Conservation (phyloP, 371 early-diverging fungal genomes). For the Mortierella sp. region DNA sequence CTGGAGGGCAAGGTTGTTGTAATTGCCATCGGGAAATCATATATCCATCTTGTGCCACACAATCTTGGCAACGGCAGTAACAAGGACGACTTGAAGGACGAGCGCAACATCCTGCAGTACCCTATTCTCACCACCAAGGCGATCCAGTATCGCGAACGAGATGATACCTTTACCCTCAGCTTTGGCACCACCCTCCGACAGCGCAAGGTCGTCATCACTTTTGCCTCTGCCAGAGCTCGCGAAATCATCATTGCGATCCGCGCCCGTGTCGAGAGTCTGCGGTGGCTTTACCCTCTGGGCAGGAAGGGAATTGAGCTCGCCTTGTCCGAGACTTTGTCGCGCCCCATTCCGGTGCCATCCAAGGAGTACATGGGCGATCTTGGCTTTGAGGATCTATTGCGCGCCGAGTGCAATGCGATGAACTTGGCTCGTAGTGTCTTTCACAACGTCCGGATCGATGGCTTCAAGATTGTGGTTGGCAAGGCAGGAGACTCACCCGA, state of each 20-base stretch:
- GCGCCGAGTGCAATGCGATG: slow-evolving; percentile 50
- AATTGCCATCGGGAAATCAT: slow-evolving; percentile 46
- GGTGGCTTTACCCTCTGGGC: slow-evolving; percentile 47
- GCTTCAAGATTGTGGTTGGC: slow-evolving; percentile 27
- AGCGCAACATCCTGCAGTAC: slow-evolving; percentile 41
- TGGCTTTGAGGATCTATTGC: slow-evolving; percentile 42
- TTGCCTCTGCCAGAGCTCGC: slow-evolving; percentile 46
- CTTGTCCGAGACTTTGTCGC: slow-evolving; percentile 24
- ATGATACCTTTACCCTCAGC: slow-evolving; percentile 40
- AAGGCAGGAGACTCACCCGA: slow-evolving; percentile 30
- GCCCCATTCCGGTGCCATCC: slow-evolving; percentile 46
- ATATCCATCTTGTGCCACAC: slow-evolving; percentile 42
- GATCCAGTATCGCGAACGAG: slow-evolving; percentile 34
- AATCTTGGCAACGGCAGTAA: slow-evolving; percentile 50
- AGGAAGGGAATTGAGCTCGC: slow-evolving; percentile 44
- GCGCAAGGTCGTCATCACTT: slow-evolving; percentile 41
- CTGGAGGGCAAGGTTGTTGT: slow-evolving; percentile 44
- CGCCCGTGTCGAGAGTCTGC: slow-evolving; percentile 45
- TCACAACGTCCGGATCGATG: slow-evolving; percentile 38
- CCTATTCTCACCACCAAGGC: slow-evolving; percentile 46
- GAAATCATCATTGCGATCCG: slow-evolving; percentile 53
- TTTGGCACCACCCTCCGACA: slow-evolving; percentile 52
- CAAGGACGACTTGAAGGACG: slow-evolving; percentile 53
- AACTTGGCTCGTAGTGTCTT: slow-evolving; percentile 43
- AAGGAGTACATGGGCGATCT: slow-evolving; percentile 46